phyloP scores from a whole-genome alignment of 2,329 filamentous ascomycete genomes.

The Penicillium rolfsii region DNA sequence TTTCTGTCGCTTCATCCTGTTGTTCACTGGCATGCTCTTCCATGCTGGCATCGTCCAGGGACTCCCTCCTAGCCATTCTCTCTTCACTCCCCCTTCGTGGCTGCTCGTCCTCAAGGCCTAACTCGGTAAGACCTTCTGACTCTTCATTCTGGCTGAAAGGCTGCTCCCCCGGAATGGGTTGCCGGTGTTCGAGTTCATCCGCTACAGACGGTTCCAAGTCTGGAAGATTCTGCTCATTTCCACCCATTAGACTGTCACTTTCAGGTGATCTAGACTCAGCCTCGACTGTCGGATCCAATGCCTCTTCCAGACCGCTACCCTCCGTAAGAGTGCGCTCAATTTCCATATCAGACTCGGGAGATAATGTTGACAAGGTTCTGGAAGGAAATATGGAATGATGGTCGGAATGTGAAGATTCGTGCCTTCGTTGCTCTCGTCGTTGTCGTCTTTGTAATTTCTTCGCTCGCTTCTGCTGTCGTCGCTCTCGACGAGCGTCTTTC shows the following conservation, averaged over 20 bases:
- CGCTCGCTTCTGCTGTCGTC: slow-evolving; percentile 18
- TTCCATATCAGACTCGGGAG: slow-evolving; percentile 7
- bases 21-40: slow-evolving; percentile 5
- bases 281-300: slow-evolving; percentile 1
- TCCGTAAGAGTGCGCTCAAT: slow-evolving; percentile 6
- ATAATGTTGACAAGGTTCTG: slow-evolving; percentile 4
- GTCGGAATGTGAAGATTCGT: slow-evolving; percentile 7
- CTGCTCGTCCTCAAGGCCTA: slow-evolving; percentile 8
- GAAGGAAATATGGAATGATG: slow-evolving; percentile 9
- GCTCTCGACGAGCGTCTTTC: slow-evolving; percentile 12
- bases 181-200: neutral
- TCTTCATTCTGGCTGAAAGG: slow-evolving; percentile 4
- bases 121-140: slow-evolving; percentile 3
- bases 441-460: slow-evolving; percentile 11
- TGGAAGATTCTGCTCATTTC: slow-evolving; percentile 4
- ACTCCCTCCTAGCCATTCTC: slow-evolving; percentile 3
- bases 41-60: slow-evolving; percentile 5
- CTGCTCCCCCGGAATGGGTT: neutral
- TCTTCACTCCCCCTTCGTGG: slow-evolving; percentile 3
- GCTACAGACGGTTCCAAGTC: neutral
- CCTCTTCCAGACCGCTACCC: neutral
- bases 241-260: slow-evolving; percentile 3
- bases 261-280: neutral
- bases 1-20: slow-evolving; percentile 8
- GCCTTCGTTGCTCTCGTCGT: slow-evolving; percentile 9